Base-by-base conservation (phyloP, 139 green algal species). In the Coelastrella sp. region DNA sequence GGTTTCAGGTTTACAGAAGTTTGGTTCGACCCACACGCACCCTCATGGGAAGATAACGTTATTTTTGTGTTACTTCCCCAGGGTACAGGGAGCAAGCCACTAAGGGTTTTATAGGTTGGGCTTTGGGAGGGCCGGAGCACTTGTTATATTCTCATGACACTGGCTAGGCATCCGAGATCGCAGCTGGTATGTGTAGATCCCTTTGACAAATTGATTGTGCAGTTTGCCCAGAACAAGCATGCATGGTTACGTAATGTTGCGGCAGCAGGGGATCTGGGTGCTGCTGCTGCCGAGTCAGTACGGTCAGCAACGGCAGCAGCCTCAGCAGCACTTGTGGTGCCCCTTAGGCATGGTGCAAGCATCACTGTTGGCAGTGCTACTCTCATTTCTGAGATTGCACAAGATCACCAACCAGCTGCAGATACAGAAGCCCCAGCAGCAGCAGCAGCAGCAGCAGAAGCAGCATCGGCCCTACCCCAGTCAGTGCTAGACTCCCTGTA, bases 21-120 rank as follows among this genome's bases (percentile, higher is more conserved):
- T 14, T 83, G 77, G 77, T 83, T 83, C 60, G 77, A 83, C 19
- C 77, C 77, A n/a, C 77, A 83, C 60, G 77, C 77, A 32, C 54
- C 77, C 13, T 6, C 20, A 19, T 83, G 77, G 77, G 77, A 83
- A 60, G 22, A 64, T 2, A 11, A 64, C 17, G 17, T 76, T 8
- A 22, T 76, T 32, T 17, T 0, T 17, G 8, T 6, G 5, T 23
- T 22, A 10, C 19, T 83, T 7, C 77, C 7, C 16, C 23, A 81
- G 32, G 75, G 75, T 11, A 17, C 75, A 11, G 20, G 77, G 6
- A 83, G 13, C 14, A 64, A n/a, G 6, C 77, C 77, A 10, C 6
- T 83, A 65, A 83, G 77, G 77, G 54, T 60, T 64, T 17, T 83
- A n/a, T 6, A 83, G 77, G 17, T 83, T 11, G 77, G 77, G 20